Evolutionary conservation across 2,329 filamentous ascomycete species (phyloP), one percentile per base, ranked within the genome.

Genomic region (Fusarium mundagurra): DNA sequence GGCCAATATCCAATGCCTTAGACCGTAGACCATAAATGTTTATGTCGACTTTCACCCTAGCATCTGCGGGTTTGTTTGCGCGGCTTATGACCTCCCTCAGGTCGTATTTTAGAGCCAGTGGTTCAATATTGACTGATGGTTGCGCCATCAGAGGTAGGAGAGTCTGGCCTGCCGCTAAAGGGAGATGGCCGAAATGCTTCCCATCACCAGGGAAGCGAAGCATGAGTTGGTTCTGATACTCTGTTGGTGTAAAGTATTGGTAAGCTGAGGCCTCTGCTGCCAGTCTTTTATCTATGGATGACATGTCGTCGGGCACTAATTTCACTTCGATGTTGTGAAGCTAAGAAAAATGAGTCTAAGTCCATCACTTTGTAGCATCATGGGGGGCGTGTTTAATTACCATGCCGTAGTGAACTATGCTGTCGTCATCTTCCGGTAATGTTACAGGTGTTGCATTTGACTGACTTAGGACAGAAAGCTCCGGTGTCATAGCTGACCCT

Each of bases 271-370:
- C 41, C 6, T 31, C 65, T 24, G 18, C 1, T 17, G 17, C 36
- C 0, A 68, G 27, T 17, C 31, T 33, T 4, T 31, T 4, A 14
- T 68, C 31, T 2, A 68, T 61, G 1, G 18, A 36, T 18, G 47
- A 38, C 65, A 68, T 68, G 7, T 68, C 65, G 4, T 39, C 54
- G 1, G 64, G 64, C 2, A 68, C 64, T 2, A 68, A 4, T 24
- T 68, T 68, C 3, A 68, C 65, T 48, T 68, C 64, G 16, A 68
- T 39, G 17, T 68, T 68, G 12, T 68, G 65, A 5, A 68, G 64
- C 65, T 68, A 50, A 2, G 1, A 8, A 0, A 20, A 8, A 7
- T 58, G 2, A 34, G 36, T 27, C 5, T 14, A 14, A 8, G 3
- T 34, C 34, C 11, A 24, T 51, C 11, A 24, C 6, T 13, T 3